Evolutionary conservation across 139 green algal species (phyloP).

Genomic region (Chara braunii): DNA sequence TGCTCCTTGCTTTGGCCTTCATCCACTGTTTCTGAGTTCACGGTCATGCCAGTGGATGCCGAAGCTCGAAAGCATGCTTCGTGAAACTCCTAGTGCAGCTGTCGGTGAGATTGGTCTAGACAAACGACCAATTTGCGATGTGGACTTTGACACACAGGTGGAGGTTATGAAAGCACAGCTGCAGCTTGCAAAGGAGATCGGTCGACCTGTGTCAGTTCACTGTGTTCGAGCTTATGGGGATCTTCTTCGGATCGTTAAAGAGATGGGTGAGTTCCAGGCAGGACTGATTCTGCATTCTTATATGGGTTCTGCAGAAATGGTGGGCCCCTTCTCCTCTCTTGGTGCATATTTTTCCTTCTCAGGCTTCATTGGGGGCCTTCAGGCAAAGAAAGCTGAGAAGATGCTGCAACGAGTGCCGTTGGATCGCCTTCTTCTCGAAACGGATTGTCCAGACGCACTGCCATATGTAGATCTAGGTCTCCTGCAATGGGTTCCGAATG

Average conservation of each 20-base stretch:
- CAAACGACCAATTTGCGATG: too few relatives aligned
- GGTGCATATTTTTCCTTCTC: constrained; percentile 53
- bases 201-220: constrained; percentile 55
- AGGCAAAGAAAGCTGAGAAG: constrained; percentile 26
- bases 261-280: constrained; percentile 23
- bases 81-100: too few relatives aligned
- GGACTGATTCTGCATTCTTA: constrained; percentile 34
- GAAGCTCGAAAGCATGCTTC: too few relatives aligned
- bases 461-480: background rate
- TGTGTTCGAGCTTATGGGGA: constrained; percentile 51
- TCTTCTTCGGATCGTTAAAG: constrained; percentile 1
- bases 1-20: too few relatives aligned
- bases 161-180: constrained; percentile 48
- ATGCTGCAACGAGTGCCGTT: constrained; percentile 7
- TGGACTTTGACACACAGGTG: constrained; percentile 25
- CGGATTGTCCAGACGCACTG: constrained; percentile 14
- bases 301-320: constrained; percentile 30
- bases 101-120: too few relatives aligned
- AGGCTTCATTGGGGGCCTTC: constrained; percentile 34
- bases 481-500: background rate
- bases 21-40: too few relatives aligned
- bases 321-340: constrained; percentile 25
- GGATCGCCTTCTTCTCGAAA: constrained; percentile 20
- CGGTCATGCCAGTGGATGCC: too few relatives aligned
- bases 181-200: constrained; percentile 46